Conservation (phyloP, 2,329 filamentous ascomycete species). For the Aspergillus phoenicis region DNA sequence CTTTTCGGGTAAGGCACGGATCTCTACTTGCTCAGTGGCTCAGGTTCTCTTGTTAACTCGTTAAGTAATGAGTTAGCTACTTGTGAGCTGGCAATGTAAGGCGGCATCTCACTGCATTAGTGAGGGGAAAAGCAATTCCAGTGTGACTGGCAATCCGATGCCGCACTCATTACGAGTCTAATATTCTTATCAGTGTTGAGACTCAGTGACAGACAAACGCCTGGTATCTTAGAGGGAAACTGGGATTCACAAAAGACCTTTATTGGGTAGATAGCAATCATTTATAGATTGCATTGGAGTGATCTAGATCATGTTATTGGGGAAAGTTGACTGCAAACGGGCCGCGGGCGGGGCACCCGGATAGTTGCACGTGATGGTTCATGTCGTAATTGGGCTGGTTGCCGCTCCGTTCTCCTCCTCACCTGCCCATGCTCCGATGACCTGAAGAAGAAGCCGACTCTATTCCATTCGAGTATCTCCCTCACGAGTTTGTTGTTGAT, state of each 20-base stretch:
- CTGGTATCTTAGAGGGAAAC: background rate
- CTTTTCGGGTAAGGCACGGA: background rate
- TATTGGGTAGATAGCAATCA: too few relatives aligned
- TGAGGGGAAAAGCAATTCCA: background rate
- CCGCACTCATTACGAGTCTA: too few relatives aligned
- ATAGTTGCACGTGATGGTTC: slow-evolving; percentile 13
- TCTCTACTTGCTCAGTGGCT: background rate
- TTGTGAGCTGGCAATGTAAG: background rate
- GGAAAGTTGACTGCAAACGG: background rate
- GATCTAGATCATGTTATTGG: background rate
- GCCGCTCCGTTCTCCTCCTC: background rate
- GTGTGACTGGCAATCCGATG: background rate
- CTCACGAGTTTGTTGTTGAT: background rate
- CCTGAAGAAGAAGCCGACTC: background rate
- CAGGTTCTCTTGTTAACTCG: background rate
- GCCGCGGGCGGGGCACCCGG: background rate
- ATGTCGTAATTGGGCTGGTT: slow-evolving; percentile 17
- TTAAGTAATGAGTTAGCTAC: background rate
- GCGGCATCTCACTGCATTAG: background rate
- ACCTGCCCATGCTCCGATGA: slow-evolving; percentile 4
- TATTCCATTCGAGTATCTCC: background rate
- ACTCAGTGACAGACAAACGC: background rate
- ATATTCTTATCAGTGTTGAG: too few relatives aligned
- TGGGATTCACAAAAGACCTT: background rate
- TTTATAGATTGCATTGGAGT: too few relatives aligned